A percentile compares a stretch with the other conserved stretches of the same genome.
Evolutionary conservation across 2,329 filamentous ascomycete species (phyloP).

Genomic region (Pseudogymnoascus sp.): DNA sequence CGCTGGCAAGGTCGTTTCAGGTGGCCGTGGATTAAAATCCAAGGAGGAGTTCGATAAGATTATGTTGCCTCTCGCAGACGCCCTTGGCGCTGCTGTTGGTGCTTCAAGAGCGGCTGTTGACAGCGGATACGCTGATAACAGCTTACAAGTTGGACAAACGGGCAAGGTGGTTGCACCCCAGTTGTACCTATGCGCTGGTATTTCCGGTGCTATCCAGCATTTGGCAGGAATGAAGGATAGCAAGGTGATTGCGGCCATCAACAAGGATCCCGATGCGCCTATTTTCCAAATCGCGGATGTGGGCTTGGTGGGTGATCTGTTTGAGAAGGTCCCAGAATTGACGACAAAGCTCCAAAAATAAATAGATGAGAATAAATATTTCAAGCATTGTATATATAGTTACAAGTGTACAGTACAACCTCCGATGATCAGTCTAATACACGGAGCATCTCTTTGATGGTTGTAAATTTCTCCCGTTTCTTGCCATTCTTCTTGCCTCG

Average conservation of each 20-base stretch:
- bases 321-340: slow-evolving; percentile 90
- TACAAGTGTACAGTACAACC: slow-evolving; percentile 3
- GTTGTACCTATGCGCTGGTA: slow-evolving; percentile 89
- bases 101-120: slow-evolving; percentile 93
- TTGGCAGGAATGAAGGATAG: slow-evolving; percentile 99
- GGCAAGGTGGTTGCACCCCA: slow-evolving; percentile 97
- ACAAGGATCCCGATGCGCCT: slow-evolving; percentile 93
- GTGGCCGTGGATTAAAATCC: slow-evolving; percentile 89
- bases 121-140: slow-evolving; percentile 96
- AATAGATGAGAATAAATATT: slow-evolving; percentile 11
- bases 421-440: slow-evolving; percentile 33
- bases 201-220: slow-evolving; percentile 96
- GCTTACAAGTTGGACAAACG: slow-evolving; percentile 93
- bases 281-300: slow-evolving; percentile 99
- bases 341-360: slow-evolving; percentile 76
- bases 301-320: slow-evolving; percentile 88
- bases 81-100: slow-evolving; percentile 89
- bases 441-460: slow-evolving; percentile 48
- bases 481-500: slow-evolving; percentile 63
- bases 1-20: slow-evolving; percentile 83
- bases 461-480: slow-evolving; percentile 63
- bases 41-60: slow-evolving; percentile 95
- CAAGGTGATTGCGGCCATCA: slow-evolving; percentile 98
- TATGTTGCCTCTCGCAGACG: slow-evolving; percentile 86
- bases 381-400: slow-evolving; percentile 1